Percentiles rank a stretch among this genome's conserved stretches.
Evolutionary conservation across 306 rosid genomes (phyloP).

Genomic region (Rosa rugosa): DNA sequence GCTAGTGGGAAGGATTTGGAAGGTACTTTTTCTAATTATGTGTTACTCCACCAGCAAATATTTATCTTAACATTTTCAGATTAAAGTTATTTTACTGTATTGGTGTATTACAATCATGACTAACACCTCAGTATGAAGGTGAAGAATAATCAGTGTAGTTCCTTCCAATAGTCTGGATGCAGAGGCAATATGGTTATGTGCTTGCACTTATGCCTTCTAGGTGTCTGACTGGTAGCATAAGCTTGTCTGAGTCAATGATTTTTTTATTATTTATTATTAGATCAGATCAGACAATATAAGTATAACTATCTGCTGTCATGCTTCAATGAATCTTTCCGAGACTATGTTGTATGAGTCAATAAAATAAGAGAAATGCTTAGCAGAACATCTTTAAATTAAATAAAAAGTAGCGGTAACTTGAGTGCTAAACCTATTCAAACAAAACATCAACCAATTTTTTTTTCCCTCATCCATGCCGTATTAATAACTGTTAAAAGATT

Average conservation of each 20-base stretch:
- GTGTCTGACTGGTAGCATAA: neutral
- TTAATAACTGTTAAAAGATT: neutral
- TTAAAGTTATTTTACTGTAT: neutral
- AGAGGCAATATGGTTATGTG: neutral
- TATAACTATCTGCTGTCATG: neutral
- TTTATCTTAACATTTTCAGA: neutral
- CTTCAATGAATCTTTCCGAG: neutral
- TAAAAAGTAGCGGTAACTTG: neutral
- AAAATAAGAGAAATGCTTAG: neutral
- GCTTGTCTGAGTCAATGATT: neutral
- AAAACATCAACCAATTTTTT: neutral
- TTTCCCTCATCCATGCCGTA: neutral
- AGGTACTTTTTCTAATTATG: slow-evolving; percentile 45
- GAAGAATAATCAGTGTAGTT: neutral
- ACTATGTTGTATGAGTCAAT: neutral
- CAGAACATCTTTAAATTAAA: neutral
- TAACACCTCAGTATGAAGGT: neutral
- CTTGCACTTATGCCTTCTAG: neutral
- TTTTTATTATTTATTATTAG: neutral
- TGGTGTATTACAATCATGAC: neutral
- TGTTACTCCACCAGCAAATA: neutral
- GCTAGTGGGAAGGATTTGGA: slow-evolving; percentile 95
- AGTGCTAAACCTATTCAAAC: neutral
- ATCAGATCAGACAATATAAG: neutral
- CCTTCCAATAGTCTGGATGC: neutral